Base-by-base conservation (phyloP, 352 stramenopile species). In the Saprolegnia parasitica region DNA sequence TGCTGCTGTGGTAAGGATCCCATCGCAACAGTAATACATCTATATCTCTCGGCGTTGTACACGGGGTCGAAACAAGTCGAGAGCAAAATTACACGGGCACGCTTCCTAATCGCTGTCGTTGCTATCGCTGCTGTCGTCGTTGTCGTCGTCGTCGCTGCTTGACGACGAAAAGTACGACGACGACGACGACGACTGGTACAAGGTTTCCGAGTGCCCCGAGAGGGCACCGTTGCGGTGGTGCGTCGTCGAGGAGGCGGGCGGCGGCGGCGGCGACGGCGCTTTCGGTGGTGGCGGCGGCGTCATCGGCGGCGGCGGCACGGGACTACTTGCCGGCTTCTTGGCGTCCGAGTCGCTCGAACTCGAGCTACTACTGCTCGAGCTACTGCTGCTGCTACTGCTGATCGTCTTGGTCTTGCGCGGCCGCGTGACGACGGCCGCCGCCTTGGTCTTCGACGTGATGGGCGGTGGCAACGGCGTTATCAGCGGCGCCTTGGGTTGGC, bases 121-220 rank as follows among this genome's bases (percentile, higher is more conserved):
- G 50, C 73, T 74, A 35, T 83, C 72, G 52, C 76, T 84, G 32
- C 72, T 74, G 47, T 47, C 15, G 13, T 16, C 52, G 52, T 32
- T 55, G 16, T 67, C 58, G 45, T 42, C 50, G 50, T 72, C 73
- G 40, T 83, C 72, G 47, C 76, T 93, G 32, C 86, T 83, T 0
- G 83, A 90, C n/a, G 78, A 85, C 4, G 82, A 95, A 71, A 87
- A 90, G 67, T 88, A 86, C 46, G 72, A 80, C 61, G 87, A 95
- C 56, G 87, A 95, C 24, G 82, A 92, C 40, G 82, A 85, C n/a
- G 84, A 93, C 21, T 66, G 50, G 49, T 61, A 37, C 42, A 49
- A n/a, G 18, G 26, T 52, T 24, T 42, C 39, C 16, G 39, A 24
- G 52, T 24, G 58, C 63, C 70, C 72, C 67, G 64, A 45, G 72